Percentiles rank a stretch among this genome's conserved stretches.
These are phyloP conservation scores for Candida pseudocylindracea DNA, from an alignment of 1,139 yeast genomes.

Conservation along the genomic window DNA sequence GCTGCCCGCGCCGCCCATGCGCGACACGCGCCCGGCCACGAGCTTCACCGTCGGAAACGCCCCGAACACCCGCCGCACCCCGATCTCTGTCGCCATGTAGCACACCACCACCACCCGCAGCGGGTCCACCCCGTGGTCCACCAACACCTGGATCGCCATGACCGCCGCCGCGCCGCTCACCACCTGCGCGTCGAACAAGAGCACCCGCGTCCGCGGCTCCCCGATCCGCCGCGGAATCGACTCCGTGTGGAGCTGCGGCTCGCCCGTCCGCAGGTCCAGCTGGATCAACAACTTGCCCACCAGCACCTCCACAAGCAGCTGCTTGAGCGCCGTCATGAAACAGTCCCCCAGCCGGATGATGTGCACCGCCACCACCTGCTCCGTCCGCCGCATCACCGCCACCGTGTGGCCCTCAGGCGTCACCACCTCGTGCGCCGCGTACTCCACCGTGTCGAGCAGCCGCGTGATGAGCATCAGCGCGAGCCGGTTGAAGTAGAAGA, in stretches of 20 bases:
- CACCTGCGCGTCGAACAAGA: slow-evolving; percentile 70
- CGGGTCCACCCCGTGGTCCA: slow-evolving; percentile 57
- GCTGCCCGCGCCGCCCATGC: slow-evolving; percentile 6
- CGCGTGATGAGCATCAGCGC: slow-evolving; percentile 33
- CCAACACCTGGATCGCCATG: slow-evolving; percentile 77
- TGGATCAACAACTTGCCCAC: slow-evolving; percentile 76
- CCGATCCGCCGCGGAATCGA: slow-evolving; percentile 16
- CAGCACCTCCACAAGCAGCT: slow-evolving; percentile 53
- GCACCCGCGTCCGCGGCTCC: slow-evolving; percentile 16
- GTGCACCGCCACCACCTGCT: slow-evolving; percentile 46
- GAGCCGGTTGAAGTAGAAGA: slow-evolving; percentile 67
- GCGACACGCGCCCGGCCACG: slow-evolving; percentile 46
- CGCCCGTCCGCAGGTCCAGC: slow-evolving; percentile 75
- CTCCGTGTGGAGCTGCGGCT: slow-evolving; percentile 73
- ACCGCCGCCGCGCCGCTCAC: slow-evolving; percentile 87
- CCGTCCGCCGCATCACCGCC: slow-evolving; percentile 5
- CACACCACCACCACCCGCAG: slow-evolving; percentile 46
- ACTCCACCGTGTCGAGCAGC: slow-evolving; percentile 8
- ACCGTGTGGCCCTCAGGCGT: slow-evolving; percentile 16
- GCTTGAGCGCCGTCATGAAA: slow-evolving; percentile 56
- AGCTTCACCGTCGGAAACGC: slow-evolving; percentile 54
- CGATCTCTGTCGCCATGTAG: slow-evolving; percentile 63
- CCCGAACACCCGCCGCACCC: slow-evolving; percentile 47
- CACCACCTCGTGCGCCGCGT: slow-evolving; percentile 17
- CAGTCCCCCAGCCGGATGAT: slow-evolving; percentile 88